Percentiles rank a stretch among this genome's conserved stretches.
phyloP scores from a whole-genome alignment of 2,329 filamentous ascomycete species.

The Aureobasidium pullulans region DNA sequence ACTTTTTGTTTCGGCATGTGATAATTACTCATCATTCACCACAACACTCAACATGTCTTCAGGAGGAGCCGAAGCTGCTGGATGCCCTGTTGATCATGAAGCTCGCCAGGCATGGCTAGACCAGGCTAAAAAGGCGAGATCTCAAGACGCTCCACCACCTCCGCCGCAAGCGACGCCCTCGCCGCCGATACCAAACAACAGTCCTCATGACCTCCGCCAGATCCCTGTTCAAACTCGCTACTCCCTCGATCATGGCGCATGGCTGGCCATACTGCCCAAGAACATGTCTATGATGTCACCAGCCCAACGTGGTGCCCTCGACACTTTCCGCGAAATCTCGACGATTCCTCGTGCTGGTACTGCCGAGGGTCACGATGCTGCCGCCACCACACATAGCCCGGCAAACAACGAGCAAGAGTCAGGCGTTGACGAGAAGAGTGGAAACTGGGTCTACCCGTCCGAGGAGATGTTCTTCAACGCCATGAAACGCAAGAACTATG shows the following conservation, averaged over 20 bases:
- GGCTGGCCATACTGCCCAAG: constrained; percentile 20
- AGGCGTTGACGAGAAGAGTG: constrained; percentile 58
- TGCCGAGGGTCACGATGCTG: constrained; percentile 31
- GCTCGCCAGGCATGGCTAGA: constrained; percentile 81
- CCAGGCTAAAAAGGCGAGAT: constrained; percentile 33
- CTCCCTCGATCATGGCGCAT: constrained; percentile 28
- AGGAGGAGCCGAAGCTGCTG: constrained; percentile 1
- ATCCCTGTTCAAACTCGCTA: constrained; percentile 21
- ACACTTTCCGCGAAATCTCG: constrained; percentile 64
- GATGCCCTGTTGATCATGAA: constrained; percentile 87
- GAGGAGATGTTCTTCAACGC: constrained; percentile 98
- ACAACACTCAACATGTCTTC: constrained; percentile 3
- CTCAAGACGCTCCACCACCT: constrained; percentile 19
- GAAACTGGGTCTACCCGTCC: constrained; percentile 96
- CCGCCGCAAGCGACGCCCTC: constrained; percentile 25
- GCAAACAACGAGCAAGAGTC: constrained; percentile 76
- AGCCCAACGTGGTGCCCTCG: constrained; percentile 42
- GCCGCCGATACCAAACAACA: constrained; percentile 31
- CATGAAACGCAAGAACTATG: constrained; percentile 83
- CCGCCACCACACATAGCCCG: constrained; percentile 28
- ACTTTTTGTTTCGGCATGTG: constrained; percentile 11
- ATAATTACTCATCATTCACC: neutral
- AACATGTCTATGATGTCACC: constrained; percentile 21
- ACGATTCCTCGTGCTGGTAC: constrained; percentile 55
- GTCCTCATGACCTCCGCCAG: constrained; percentile 18